These are phyloP conservation scores for Rhododendron griersonianum DNA, from an alignment of 148 eudicot species.

Conservation along the genomic window DNA sequence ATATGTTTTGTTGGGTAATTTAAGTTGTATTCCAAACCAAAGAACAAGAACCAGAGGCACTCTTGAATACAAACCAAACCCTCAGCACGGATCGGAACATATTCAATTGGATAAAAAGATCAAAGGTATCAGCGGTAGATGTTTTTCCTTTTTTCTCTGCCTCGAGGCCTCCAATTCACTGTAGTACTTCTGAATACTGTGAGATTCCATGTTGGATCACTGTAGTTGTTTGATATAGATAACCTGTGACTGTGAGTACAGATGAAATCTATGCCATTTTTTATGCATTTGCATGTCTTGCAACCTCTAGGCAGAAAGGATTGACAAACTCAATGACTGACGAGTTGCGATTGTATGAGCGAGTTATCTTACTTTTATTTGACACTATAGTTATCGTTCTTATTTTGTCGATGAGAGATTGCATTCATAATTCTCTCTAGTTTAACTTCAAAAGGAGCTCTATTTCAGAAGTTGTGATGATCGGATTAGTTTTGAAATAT, in stretches of 20 bases:
- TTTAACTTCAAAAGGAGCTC: not conserved
- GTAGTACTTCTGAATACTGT: not conserved
- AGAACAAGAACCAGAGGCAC: not conserved
- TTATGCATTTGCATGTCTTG: not conserved
- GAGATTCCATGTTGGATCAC: not conserved
- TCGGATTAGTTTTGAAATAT: not conserved
- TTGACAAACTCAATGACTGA: not conserved
- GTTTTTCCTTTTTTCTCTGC: not conserved
- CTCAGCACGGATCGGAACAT: not conserved
- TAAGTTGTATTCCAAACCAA: not conserved
- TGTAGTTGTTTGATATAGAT: not conserved
- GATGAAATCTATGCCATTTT: not conserved
- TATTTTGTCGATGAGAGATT: not conserved
- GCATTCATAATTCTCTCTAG: not conserved
- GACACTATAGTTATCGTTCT: not conserved
- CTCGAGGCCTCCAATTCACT: not conserved
- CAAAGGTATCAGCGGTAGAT: not conserved
- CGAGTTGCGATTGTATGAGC: not conserved
- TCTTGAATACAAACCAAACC: not conserved
- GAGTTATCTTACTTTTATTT: not conserved
- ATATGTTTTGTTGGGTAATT: not conserved
- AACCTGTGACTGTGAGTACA: not conserved
- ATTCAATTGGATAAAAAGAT: not conserved
- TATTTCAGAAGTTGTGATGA: not conserved
- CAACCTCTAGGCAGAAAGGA: not conserved